These are phyloP conservation scores for Alternaria metachromatica DNA, from an alignment of 2,329 filamentous ascomycete genomes.

Conservation along the genomic window DNA sequence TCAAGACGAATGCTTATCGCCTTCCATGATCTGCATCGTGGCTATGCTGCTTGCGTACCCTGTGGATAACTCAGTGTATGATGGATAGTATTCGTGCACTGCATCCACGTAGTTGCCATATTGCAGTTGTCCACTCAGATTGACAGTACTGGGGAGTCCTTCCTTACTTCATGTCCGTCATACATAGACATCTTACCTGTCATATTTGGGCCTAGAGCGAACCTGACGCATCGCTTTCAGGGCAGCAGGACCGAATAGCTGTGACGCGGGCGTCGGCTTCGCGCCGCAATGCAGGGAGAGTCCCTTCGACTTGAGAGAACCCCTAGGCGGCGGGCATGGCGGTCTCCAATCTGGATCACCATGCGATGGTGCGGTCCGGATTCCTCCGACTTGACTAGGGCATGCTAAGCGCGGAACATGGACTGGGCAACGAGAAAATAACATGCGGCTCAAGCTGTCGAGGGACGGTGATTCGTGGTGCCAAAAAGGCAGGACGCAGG, in stretches of 20 bases:
- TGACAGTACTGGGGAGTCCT: background rate
- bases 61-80: background rate
- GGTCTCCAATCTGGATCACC: conserved; percentile 6
- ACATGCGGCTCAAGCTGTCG: conserved; percentile 35
- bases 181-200: background rate
- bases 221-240: background rate
- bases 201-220: background rate
- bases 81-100: background rate
- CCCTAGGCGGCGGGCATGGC: conserved; percentile 8
- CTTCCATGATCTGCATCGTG: conserved; percentile 7
- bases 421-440: conserved; percentile 24
- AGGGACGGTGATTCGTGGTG: conserved; percentile 23
- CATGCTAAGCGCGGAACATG: conserved; percentile 24
- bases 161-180: background rate
- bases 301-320: conserved; percentile 1
- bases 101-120: background rate
- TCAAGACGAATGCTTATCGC: conserved; percentile 13
- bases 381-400: conserved; percentile 24
- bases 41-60: conserved; percentile 12
- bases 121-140: background rate
- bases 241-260: conserved; percentile 5
- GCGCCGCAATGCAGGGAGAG: conserved; percentile 18
- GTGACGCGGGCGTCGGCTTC: conserved; percentile 6
- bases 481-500: too few relatives aligned
- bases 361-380: conserved; percentile 18